Base-by-base conservation (phyloP, 495 filamentous ascomycete species). In the Halenospora varia region DNA sequence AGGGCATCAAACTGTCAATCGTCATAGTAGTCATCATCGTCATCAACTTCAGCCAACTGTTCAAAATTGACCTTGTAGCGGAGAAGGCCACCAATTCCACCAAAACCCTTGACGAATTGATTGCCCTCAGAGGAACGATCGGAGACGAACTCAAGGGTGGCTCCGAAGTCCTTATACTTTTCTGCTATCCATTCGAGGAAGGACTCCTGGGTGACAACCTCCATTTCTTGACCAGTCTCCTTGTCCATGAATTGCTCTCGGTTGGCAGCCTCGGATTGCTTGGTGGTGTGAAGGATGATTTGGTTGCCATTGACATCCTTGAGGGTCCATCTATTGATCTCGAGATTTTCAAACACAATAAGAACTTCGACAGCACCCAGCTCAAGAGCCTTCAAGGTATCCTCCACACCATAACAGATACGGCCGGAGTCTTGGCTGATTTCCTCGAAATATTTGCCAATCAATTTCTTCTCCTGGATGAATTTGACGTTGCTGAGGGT, bases 61-160 rank as follows among this genome's bases (percentile, higher is more conserved):
- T 98, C 94, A 78, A 98, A 98, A 79, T 98, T 98, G 78, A 98
- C 89, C 78, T 97, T 97, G 84, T 98, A 98, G 60, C 94, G 89
- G 68, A 98, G 85, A 64, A 98, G 86, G 47, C 93, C 93, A 57
- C 94, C 94, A 63, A 98, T 95, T 66, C 94, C 94, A 85, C 94
- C 94, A 68, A 98, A 98, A 54, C 94, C 94, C 76, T 96, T 97
- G 65, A 98, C 94, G 77, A 98, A 98, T 77, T 98, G 94, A 75
- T 98, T 98, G 68, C 94, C 94, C 73, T 98, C 94, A 61, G 88
- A 91, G 39, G 92, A 96, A 35, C 91, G 86, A 70, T 98, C 94
- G 20, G 93, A 97, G 29, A 98, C 95, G 62, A 98, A 98, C 74
- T 98, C 94, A 19, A 98, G 83, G n/a, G 80, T 88, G 39, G 94